phyloP scores from a whole-genome alignment of 2,329 filamentous ascomycete species.

The Plenodomus biglobosus region DNA sequence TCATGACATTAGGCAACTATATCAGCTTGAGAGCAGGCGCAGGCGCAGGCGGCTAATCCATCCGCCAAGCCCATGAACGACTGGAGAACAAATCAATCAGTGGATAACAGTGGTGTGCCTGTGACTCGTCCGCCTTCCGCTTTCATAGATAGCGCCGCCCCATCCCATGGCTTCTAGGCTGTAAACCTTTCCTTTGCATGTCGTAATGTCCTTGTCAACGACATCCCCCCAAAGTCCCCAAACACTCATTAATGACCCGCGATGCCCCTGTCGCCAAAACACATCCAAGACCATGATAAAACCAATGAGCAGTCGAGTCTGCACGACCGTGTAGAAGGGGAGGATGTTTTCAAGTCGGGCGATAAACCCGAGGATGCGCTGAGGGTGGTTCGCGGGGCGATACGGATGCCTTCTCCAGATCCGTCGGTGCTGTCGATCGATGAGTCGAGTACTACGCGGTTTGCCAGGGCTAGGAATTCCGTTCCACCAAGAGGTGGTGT shows the following conservation, averaged over 20 bases:
- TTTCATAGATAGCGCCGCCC: constrained; percentile 21
- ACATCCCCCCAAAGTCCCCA: constrained; percentile 10
- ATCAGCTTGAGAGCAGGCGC: too few species aligned
- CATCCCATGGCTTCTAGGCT: not conserved
- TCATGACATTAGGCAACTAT: too few species aligned
- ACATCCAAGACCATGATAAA: constrained; percentile 26
- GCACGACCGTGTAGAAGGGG: constrained; percentile 5
- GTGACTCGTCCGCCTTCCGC: constrained; percentile 33
- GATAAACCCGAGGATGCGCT: constrained; percentile 33
- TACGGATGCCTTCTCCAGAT: constrained; percentile 38
- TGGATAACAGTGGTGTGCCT: constrained; percentile 20
- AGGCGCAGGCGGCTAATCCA: too few species aligned
- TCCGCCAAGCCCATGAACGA: not conserved
- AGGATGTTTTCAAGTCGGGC: constrained; percentile 26
- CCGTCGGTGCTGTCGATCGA: constrained; percentile 41
- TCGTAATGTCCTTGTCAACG: constrained; percentile 13
- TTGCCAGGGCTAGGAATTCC: constrained; percentile 26
- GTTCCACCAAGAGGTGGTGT: constrained; percentile 12
- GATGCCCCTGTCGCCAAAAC: constrained; percentile 28
- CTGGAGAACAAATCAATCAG: constrained; percentile 5
- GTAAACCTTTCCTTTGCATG: constrained; percentile 9
- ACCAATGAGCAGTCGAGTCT: constrained; percentile 8
- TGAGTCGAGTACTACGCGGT: constrained; percentile 33
- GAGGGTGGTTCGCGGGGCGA: constrained; percentile 28
- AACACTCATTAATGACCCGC: constrained; percentile 15